These are phyloP conservation scores for Centella asiatica DNA, from an alignment of 129 eudicot species.

Conservation along the genomic window DNA sequence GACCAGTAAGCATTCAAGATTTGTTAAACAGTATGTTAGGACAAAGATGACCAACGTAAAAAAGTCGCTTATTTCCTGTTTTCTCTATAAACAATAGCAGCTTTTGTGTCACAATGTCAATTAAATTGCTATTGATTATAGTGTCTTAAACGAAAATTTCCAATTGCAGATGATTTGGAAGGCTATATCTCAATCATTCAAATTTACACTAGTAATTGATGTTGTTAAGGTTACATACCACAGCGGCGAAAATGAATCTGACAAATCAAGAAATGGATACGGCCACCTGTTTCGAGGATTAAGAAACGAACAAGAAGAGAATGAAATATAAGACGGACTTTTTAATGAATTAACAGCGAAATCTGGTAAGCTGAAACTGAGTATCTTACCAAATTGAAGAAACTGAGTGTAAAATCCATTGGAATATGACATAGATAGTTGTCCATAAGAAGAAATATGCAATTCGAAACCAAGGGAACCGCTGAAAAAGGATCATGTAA, in stretches of 20 bases:
- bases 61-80: too few relatives aligned
- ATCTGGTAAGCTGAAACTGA: neutral
- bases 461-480: conserved; percentile 92
- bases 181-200: neutral
- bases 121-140: too few relatives aligned
- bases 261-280: conserved; percentile 88
- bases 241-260: conserved; percentile 67
- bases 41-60: too few relatives aligned
- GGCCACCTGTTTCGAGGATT: conserved; percentile 75
- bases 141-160: too few relatives aligned
- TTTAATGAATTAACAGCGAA: neutral
- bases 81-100: too few relatives aligned
- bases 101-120: too few relatives aligned
- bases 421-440: conserved; percentile 59
- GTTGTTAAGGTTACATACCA: conserved; percentile 47
- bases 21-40: too few relatives aligned
- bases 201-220: neutral
- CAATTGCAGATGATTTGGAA: too few relatives aligned
- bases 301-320: too few relatives aligned
- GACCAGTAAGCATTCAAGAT: too few relatives aligned
- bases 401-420: conserved; percentile 78
- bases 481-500: conserved; percentile 32
- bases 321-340: neutral
- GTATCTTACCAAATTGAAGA: conserved; percentile 48
- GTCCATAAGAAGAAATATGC: conserved; percentile 92